phyloP scores from a whole-genome alignment of 2,329 filamentous ascomycete species.

The Trichoderma guizhouense region DNA sequence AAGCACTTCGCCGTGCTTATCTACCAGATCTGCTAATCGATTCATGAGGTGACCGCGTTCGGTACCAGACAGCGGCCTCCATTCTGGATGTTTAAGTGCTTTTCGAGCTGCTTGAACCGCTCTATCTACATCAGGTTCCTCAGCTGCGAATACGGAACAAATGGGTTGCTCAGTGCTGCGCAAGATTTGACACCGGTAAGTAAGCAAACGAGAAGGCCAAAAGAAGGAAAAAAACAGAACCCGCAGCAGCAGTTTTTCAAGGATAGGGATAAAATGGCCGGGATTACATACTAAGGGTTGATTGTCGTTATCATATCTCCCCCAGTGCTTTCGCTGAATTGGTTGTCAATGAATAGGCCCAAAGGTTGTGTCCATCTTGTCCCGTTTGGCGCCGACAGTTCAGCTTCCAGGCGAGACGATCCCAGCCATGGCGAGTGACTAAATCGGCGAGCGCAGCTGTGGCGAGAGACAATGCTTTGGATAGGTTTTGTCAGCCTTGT shows the following conservation, averaged over 20 bases:
- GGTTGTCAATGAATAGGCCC: slow-evolving; percentile 82
- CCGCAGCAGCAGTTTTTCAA: slow-evolving; percentile 58
- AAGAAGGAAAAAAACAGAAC: slow-evolving; percentile 41
- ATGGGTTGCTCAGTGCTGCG: slow-evolving; percentile 61
- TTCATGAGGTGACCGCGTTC: slow-evolving; percentile 66
- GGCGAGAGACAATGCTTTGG: neutral
- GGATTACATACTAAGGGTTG: slow-evolving; percentile 59
- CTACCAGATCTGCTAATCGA: slow-evolving; percentile 67
- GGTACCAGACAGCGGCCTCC: slow-evolving; percentile 64
- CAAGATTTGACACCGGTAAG: neutral
- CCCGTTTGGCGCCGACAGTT: slow-evolving; percentile 74
- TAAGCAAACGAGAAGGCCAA: slow-evolving; percentile 14
- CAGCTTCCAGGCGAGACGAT: slow-evolving; percentile 35
- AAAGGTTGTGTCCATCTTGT: slow-evolving; percentile 67
- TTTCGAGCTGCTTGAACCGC: slow-evolving; percentile 67
- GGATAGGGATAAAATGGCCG: slow-evolving; percentile 42
- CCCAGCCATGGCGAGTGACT: neutral
- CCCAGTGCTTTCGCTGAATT: slow-evolving; percentile 66
- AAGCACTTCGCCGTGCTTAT: slow-evolving; percentile 54
- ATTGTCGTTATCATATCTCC: slow-evolving; percentile 63
- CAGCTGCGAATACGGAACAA: slow-evolving; percentile 66
- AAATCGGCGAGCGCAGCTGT: neutral
- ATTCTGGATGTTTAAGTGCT: slow-evolving; percentile 64
- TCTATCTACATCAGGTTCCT: slow-evolving; percentile 62
- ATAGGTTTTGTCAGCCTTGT: neutral